Base-by-base conservation (phyloP, 371 early-diverging fungal genomes). In the Mortierella sp. region DNA sequence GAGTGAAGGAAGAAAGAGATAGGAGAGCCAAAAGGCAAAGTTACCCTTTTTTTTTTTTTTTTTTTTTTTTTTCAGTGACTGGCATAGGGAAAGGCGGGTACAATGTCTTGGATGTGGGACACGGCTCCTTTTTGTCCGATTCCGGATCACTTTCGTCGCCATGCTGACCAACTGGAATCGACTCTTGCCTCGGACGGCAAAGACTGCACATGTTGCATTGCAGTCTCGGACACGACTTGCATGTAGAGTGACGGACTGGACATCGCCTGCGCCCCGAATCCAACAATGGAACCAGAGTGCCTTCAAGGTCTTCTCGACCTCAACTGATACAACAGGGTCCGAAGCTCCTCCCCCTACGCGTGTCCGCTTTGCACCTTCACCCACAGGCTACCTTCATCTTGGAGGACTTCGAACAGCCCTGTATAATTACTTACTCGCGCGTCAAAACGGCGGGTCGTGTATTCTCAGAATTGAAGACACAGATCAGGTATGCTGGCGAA, bases 391-490 rank as follows among this genome's bases (percentile, higher is more conserved):
- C 67, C 86, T 98, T 51, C 98, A 98, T 74, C 88, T 98, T 21
- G 98, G 98, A 44, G 97, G 97, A 18, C 87, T 98, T 60, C 87
- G 98, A 55, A 97, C 97, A 0, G 96, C 96, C 7, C 88, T 98
- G 57, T 97, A 91, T 84, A 97, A 97, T 83, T 95, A 93, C 66
- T 83, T 97, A 45, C 80, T 96, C 25, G 93, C 98, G 4, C 86
- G 88, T 44, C 86, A 92, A 62, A 83, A 85, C 0, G 89, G 90
- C 12, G 97, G 96, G 4, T 79, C 81, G 37, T 94, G 96, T 74
- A 85, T 97, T 62, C 81, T 98, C 57, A 90, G 98, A 60, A 96
- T 98, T 57, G 98, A 98, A 72, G 98, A 98, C 75, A 97, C 98
- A 1, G 98, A 98, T 80, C 89, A 88, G 81, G 93, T 93, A 83